A percentile compares a stretch with the other conserved stretches of the same genome.
Conservation (phyloP, 2,329 filamentous ascomycete genomes). For the Claviceps sp. region DNA sequence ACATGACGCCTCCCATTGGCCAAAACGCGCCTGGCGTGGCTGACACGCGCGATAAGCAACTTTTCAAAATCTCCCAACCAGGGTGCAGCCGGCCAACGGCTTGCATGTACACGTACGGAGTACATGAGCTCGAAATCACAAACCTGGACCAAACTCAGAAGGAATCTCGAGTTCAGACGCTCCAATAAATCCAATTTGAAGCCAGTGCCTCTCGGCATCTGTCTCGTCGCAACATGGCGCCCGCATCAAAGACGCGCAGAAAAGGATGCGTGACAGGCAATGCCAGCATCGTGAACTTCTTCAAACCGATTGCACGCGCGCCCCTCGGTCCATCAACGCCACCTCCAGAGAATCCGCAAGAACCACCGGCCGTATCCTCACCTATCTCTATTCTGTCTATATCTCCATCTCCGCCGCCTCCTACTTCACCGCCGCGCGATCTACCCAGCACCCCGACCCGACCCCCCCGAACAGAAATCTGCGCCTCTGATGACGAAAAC, state of each 20-base stretch:
- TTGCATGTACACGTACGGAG: no score
- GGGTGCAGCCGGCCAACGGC: neutral
- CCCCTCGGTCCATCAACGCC: slow-evolving; percentile 5
- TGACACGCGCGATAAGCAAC: no score
- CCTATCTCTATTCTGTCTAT: slow-evolving; percentile 9
- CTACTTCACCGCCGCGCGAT: slow-evolving; percentile 13
- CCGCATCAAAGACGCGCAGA: slow-evolving; percentile 14
- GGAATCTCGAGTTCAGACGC: neutral
- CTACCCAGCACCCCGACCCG: slow-evolving; percentile 15
- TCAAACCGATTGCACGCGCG: slow-evolving; percentile 17
- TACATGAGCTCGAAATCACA: neutral
- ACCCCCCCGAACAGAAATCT: slow-evolving; percentile 33
- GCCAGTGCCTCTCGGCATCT: neutral
- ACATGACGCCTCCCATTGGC: neutral
- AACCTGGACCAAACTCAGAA: neutral
- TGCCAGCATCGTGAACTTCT: slow-evolving; percentile 25
- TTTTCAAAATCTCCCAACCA: no score
- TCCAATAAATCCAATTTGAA: neutral
- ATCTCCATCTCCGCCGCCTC: slow-evolving; percentile 12
- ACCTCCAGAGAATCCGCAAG: neutral
- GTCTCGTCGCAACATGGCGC: slow-evolving; percentile 1
- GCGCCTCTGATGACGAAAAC: slow-evolving; percentile 60
- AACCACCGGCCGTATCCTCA: slow-evolving; percentile 1
- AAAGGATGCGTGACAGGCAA: slow-evolving; percentile 4
- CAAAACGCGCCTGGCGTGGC: neutral